Conservation (phyloP, 2,329 filamentous ascomycete species). For the Fusarium virguliforme region DNA sequence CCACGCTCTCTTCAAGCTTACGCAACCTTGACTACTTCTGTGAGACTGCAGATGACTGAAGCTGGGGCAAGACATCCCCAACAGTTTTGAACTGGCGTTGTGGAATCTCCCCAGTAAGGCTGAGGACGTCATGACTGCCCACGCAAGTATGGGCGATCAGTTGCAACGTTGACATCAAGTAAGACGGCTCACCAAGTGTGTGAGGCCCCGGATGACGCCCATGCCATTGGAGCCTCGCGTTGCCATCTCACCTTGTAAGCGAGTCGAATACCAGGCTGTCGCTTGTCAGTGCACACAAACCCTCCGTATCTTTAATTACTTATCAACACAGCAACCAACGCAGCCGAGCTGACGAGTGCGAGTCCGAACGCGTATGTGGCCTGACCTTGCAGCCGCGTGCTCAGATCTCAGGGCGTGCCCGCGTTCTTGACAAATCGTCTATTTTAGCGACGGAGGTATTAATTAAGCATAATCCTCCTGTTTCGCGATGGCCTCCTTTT, state of each 20-base stretch:
- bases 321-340: background rate
- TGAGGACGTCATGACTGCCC: background rate
- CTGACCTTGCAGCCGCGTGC: background rate
- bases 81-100: background rate
- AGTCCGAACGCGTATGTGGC: slow-evolving; percentile 3
- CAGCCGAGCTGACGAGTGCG: slow-evolving; percentile 10
- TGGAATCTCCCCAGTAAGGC: background rate
- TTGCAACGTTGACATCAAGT: background rate
- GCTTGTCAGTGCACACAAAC: too few relatives aligned
- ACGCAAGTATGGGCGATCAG: background rate
- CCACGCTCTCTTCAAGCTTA: slow-evolving; percentile 4
- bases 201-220: too few relatives aligned
- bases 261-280: too few relatives aligned
- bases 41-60: background rate
- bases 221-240: too few relatives aligned
- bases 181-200: background rate
- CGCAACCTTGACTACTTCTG: background rate
- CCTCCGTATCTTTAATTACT: background rate
- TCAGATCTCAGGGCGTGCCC: slow-evolving; percentile 1
- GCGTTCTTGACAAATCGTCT: background rate
- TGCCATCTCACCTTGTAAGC: too few relatives aligned
- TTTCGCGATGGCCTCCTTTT: background rate
- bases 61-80: background rate
- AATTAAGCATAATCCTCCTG: slow-evolving; percentile 6
- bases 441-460: background rate